Evolutionary conservation across 129 eudicot genomes (phyloP).

Genomic region (Escallonia herrerae): DNA sequence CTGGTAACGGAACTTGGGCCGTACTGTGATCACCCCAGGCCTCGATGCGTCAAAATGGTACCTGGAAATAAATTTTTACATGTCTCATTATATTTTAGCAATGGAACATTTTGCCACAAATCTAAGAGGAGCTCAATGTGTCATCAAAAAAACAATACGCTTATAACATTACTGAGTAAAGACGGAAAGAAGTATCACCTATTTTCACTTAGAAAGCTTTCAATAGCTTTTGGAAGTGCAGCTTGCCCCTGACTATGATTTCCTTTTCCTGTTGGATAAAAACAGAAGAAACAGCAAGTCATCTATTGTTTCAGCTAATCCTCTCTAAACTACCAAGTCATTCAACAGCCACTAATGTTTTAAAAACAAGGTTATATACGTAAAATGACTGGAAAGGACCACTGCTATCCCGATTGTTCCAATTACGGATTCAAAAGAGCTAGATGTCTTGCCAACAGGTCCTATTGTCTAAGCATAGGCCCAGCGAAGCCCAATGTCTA

Average conservation of each 20-base stretch:
- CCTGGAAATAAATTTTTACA: conserved; percentile 30
- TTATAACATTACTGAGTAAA: not conserved
- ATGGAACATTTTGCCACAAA: not conserved
- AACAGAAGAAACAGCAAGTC: not conserved
- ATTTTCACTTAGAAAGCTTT: conserved; percentile 61
- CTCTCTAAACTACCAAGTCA: too few species aligned
- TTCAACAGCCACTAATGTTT: too few species aligned
- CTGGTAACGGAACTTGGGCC: conserved; percentile 60
- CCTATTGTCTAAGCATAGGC: too few species aligned
- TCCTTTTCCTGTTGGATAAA: conserved; percentile 30
- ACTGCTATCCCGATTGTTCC: too few species aligned
- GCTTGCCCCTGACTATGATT: conserved; percentile 82
- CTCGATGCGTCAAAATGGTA: conserved; percentile 63
- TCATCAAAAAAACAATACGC: not conserved
- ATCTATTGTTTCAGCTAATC: too few species aligned
- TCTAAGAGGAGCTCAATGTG: not conserved
- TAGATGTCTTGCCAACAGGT: too few species aligned
- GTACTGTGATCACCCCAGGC: conserved; percentile 61
- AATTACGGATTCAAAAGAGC: too few species aligned
- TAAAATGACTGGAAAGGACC: too few species aligned
- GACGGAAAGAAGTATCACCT: conserved; percentile 30
- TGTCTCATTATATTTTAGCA: not conserved
- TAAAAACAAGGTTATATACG: too few species aligned
- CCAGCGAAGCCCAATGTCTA: too few species aligned
- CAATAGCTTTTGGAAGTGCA: conserved; percentile 69